Evolutionary conservation across 2,329 filamentous ascomycete species (phyloP), one percentile per base, ranked within the genome.

Genomic region (Epichloe typhina): DNA sequence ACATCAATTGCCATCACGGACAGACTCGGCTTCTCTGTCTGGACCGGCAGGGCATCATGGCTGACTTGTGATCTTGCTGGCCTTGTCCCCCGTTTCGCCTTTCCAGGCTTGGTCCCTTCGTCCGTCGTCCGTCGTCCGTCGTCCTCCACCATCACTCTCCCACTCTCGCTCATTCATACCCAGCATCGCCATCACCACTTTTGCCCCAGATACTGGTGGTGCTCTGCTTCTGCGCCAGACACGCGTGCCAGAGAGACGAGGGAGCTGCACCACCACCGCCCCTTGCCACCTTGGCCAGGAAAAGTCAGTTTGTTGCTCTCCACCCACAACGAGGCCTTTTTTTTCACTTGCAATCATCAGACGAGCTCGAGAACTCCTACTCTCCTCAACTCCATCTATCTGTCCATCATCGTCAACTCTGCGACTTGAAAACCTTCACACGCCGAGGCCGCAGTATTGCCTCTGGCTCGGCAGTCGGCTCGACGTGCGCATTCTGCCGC

Each of bases 1-100:
- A 58, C 54, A 52, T 56, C 47, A 47, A 55, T 47, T 50, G 53
- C 56, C 55, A 57, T 56, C 50, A 52, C 53, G 42, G 46, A 44
- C 37, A 46, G 46, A 44, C 37, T 53, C 50, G 54, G 50, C 51
- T 31, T 50, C 17, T 47, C 35, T 31, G 26, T 47, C 48, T 53
- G 54, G 46, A 52, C 51, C 45, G 48, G 51, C 50, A 51, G 31
- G 48, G 48, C 48, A 50, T 50, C 48, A 41, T 8, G 40, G 48
- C 37, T 44, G 39, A 37, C 44, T 23, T 33, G 45, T 36, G 35
- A 46, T 50, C 47, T 38, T 47, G n/a, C 37, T n/a, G 40, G 36
- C 45, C 47, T 47, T 36, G 41, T 35, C 7, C 40, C 42, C 37
- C 47, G 42, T 46, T 31, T 45, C 49, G 37, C 37, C 40, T 38